Percentiles rank a stretch among this genome's conserved stretches.
Evolutionary conservation across 768 basidiomycete genomes (phyloP).

Genomic region (Mycena vitilis): DNA sequence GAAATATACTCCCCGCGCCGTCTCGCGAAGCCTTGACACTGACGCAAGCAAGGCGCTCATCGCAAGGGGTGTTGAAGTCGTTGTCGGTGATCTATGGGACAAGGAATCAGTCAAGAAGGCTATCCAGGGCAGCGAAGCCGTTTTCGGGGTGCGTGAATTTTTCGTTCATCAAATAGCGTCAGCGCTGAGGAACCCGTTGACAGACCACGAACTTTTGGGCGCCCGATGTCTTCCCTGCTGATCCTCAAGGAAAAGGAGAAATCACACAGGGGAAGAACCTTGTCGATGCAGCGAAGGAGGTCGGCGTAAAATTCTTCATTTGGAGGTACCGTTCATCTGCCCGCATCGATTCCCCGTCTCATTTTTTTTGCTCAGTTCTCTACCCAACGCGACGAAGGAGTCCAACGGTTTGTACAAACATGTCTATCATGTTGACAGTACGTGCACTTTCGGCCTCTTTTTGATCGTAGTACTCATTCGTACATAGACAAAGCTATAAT

Average conservation of each 20-base stretch:
- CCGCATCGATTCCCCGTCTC: no score
- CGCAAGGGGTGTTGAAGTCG: slow-evolving; percentile 32
- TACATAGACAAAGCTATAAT: no score
- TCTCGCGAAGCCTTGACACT: slow-evolving; percentile 32
- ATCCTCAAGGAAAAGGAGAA: slow-evolving; percentile 37
- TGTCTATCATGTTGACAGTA: no score
- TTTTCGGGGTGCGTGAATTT: slow-evolving; percentile 33
- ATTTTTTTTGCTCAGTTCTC: no score
- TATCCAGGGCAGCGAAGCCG: slow-evolving; percentile 34
- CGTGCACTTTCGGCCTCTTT: no score
- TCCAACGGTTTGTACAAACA: no score
- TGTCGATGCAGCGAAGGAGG: slow-evolving; percentile 41
- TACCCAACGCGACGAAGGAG: no score
- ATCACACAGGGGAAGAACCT: slow-evolving; percentile 44
- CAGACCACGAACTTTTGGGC: slow-evolving; percentile 40
- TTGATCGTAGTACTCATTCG: no score
- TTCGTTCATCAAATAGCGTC: no score
- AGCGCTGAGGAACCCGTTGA: not conserved
- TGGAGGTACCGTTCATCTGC: slow-evolving; percentile 36
- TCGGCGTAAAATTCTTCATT: slow-evolving; percentile 43
- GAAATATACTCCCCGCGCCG: slow-evolving; percentile 36
- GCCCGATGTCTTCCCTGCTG: slow-evolving; percentile 32
- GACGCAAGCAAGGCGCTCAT: slow-evolving; percentile 23
- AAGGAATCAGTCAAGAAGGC: slow-evolving; percentile 30
- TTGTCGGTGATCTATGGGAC: slow-evolving; percentile 31